These are phyloP conservation scores for Solanum peruvianum DNA, from an alignment of 257 asterid genomes.

Conservation along the genomic window DNA sequence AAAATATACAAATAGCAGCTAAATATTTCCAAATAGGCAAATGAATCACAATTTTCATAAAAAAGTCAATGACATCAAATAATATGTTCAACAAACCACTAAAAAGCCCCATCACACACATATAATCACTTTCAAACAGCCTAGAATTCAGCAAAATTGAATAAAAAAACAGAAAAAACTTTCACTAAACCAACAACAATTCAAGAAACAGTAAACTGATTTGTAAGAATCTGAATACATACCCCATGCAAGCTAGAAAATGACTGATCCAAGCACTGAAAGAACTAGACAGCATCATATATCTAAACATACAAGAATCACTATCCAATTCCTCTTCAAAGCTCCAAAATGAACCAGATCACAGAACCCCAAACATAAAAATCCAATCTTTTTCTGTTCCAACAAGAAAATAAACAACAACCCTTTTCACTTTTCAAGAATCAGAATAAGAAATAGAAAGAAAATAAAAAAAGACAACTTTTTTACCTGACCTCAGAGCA, in stretches of 20 bases:
- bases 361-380: slow-evolving; percentile 1
- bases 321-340: not conserved
- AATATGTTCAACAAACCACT: not conserved
- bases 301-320: slow-evolving; percentile 14
- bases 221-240: slow-evolving; percentile 30
- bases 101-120: not conserved
- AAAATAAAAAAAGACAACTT: not conserved
- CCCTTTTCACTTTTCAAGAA: not conserved
- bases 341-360: slow-evolving; percentile 10
- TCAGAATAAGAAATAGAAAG: not conserved
- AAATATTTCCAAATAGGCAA: not conserved
- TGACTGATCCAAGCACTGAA: slow-evolving; percentile 59
- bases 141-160: not conserved
- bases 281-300: slow-evolving; percentile 49
- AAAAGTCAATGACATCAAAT: not conserved
- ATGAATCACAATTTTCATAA: not conserved
- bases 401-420: not conserved
- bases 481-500: not conserved
- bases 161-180: not conserved
- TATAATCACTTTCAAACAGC: not conserved
- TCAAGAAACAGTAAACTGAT: not conserved
- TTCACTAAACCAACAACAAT: not conserved
- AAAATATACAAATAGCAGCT: not conserved
- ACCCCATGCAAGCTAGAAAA: slow-evolving; percentile 77
- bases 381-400: not conserved